Evolutionary conservation across 148 eudicot genomes (phyloP).

Genomic region (Chenopodium album): DNA sequence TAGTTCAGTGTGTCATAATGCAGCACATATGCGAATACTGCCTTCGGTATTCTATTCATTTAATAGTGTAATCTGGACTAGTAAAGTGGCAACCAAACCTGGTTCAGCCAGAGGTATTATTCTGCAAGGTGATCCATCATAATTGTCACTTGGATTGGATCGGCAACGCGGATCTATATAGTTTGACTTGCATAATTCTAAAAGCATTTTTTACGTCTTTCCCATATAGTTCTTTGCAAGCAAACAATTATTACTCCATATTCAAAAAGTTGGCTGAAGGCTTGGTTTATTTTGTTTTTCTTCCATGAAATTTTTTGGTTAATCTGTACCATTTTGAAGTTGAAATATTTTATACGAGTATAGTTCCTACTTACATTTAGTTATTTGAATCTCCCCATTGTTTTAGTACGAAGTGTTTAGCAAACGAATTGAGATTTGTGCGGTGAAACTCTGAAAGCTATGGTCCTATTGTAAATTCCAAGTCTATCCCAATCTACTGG

Average conservation of each 20-base stretch:
- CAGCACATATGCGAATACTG: background rate
- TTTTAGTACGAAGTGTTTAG: background rate
- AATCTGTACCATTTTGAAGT: conserved; percentile 5
- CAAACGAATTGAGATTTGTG: background rate
- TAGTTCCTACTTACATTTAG: background rate
- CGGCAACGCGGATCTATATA: background rate
- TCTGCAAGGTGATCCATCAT: conserved; percentile 10
- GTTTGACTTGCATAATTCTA: background rate
- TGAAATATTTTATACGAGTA: background rate
- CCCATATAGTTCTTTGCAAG: background rate
- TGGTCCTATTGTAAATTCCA: no score
- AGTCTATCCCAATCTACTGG: no score
- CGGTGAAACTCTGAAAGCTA: background rate
- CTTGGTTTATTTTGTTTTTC: background rate
- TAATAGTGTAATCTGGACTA: background rate
- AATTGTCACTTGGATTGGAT: background rate
- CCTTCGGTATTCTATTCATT: no score
- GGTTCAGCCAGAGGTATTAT: background rate
- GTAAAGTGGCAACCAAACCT: background rate
- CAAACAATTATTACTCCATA: background rate
- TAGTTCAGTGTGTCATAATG: no score
- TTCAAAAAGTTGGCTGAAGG: background rate
- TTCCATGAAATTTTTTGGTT: background rate
- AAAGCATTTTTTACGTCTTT: background rate
- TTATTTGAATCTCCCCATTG: background rate